A percentile compares a stretch with the other conserved stretches of the same genome.
phyloP scores from a whole-genome alignment of 441 rosid species.

The Pelargonium citronellum region DNA sequence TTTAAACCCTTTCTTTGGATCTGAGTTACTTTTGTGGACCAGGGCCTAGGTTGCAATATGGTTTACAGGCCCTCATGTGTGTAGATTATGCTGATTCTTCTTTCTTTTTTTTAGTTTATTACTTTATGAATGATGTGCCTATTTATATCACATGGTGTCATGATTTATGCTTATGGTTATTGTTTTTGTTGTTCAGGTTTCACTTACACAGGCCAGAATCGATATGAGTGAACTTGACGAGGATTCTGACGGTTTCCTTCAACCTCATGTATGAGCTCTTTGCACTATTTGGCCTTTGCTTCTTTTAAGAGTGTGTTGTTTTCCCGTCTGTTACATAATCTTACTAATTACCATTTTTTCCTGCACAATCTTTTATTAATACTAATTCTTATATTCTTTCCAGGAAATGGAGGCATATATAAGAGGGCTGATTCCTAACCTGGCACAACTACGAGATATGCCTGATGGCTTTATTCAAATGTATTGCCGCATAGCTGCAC shows the following conservation, averaged over 20 bases:
- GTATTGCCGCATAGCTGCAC: conserved; percentile 96
- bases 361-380: neutral
- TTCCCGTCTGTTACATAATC: too few relatives aligned
- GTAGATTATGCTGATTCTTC: too few relatives aligned
- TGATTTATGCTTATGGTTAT: conserved; percentile 17
- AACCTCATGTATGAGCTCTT: conserved; percentile 48
- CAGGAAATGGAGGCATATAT: conserved; percentile 99
- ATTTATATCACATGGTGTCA: neutral
- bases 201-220: conserved; percentile 97
- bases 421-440: conserved; percentile 87
- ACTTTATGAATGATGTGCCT: neutral
- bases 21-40: too few relatives aligned
- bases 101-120: neutral
- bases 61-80: too few relatives aligned
- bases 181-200: conserved; percentile 58
- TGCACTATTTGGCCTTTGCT: too few relatives aligned
- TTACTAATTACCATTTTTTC: neutral
- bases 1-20: too few relatives aligned
- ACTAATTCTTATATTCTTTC: conserved; percentile 14
- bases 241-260: conserved; percentile 98
- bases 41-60: too few relatives aligned
- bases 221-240: conserved; percentile 99
- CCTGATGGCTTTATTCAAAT: conserved; percentile 72
- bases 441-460: conserved; percentile 94
- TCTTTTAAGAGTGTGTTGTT: too few relatives aligned